Percentiles rank a stretch among this genome's conserved stretches.
Conservation (phyloP, 768 basidiomycete species). For the Myochromella boudieri region DNA sequence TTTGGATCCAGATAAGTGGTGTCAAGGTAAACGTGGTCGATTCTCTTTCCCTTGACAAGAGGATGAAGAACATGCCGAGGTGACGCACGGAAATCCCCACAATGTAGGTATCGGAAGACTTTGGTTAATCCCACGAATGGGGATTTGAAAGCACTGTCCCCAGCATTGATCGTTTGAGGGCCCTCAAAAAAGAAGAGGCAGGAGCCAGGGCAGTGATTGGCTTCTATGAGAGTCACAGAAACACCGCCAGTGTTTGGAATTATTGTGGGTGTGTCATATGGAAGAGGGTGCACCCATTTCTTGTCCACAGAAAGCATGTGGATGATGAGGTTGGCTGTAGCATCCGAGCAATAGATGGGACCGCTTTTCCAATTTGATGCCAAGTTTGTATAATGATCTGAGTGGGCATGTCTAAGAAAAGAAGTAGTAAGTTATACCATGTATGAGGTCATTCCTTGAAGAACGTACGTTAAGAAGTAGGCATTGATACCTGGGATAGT, state of each 20-base stretch:
- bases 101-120: slow-evolving; percentile 89
- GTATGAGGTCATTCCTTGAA: not conserved
- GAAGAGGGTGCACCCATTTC: slow-evolving; percentile 87
- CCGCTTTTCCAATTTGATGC: slow-evolving; percentile 87
- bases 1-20: slow-evolving; percentile 94
- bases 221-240: slow-evolving; percentile 90
- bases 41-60: slow-evolving; percentile 71
- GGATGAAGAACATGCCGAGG: slow-evolving; percentile 88
- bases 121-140: slow-evolving; percentile 66
- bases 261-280: slow-evolving; percentile 71
- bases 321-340: slow-evolving; percentile 87
- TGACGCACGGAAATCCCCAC: slow-evolving; percentile 91
- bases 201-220: slow-evolving; percentile 97
- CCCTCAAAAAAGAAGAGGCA: slow-evolving; percentile 95
- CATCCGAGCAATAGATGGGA: slow-evolving; percentile 94
- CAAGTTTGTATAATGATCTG: slow-evolving; percentile 94
- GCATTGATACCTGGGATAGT: slow-evolving; percentile 85
- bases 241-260: slow-evolving; percentile 87
- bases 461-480: slow-evolving; percentile 82
- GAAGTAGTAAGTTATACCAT: slow-evolving; percentile 6
- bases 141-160: slow-evolving; percentile 77
- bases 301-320: slow-evolving; percentile 89
- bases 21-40: slow-evolving; percentile 92
- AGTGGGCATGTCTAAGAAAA: slow-evolving; percentile 82
- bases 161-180: slow-evolving; percentile 83